phyloP scores from a whole-genome alignment of 192 early-diverging fungal species.

The Helicostylum pulchrum region DNA sequence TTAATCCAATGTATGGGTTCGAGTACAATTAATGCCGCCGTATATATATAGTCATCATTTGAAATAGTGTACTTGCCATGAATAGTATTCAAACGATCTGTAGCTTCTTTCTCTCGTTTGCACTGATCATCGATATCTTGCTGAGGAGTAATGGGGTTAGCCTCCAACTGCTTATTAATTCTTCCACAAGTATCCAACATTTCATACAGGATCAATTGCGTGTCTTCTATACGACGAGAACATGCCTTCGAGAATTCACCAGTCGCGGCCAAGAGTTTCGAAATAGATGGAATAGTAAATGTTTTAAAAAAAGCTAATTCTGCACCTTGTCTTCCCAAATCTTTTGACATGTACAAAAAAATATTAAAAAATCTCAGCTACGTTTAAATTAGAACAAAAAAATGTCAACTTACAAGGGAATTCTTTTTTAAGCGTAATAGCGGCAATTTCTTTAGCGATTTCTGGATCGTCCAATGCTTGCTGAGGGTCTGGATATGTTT shows the following conservation, averaged over 20 bases:
- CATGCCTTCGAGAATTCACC: conserved; percentile 19
- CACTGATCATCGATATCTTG: conserved; percentile 11
- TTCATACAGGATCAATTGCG: conserved; percentile 27
- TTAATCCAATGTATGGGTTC: conserved; percentile 28
- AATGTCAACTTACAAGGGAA: conserved; percentile 29
- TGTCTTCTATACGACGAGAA: conserved; percentile 33
- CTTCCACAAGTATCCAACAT: conserved; percentile 24
- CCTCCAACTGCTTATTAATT: conserved; percentile 6
- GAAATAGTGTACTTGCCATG: conserved; percentile 42
- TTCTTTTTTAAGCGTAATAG: conserved; percentile 12
- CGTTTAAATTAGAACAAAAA: no score
- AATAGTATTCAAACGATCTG: conserved; percentile 37
- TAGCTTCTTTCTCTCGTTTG: conserved; percentile 12
- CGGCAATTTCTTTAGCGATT: conserved; percentile 25
- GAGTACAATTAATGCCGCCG: conserved; percentile 28
- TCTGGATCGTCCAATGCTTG: conserved; percentile 22
- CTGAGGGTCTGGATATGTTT: conserved; percentile 38
- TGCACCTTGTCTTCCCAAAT: background rate
- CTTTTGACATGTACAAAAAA: conserved; percentile 1
- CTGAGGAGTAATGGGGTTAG: conserved; percentile 9
- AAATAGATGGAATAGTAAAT: conserved; percentile 39
- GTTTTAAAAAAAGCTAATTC: conserved; percentile 42
- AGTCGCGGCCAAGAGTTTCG: conserved; percentile 30
- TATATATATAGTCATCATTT: conserved; percentile 44
- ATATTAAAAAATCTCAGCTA: background rate